Base-by-base conservation (phyloP, 495 filamentous ascomycete genomes). In the Talaromyces trachyspermus region DNA sequence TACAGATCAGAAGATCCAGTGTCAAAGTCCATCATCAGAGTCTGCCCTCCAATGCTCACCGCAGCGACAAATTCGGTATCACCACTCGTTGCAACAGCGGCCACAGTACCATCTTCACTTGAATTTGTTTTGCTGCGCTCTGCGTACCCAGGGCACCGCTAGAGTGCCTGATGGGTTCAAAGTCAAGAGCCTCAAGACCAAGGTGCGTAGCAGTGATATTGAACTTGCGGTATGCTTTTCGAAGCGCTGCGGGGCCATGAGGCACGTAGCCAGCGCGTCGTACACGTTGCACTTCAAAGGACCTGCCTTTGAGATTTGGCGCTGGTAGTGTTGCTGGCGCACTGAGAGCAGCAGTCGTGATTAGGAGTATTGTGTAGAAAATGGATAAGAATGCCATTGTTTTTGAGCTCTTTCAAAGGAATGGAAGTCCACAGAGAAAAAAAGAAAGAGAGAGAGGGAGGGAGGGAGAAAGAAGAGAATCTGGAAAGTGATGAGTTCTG, bases 1-100 rank as follows among this genome's bases (percentile, higher is more conserved):
- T 79, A 88, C 67, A 95, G 68, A 61, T 92, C 88, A 12, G 88
- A 77, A 4, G 84, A 89, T 44, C 88, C 88, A 14, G 86, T 86
- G 61, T 95, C 88, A 60, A 95, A 87, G 55, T 89, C 79, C 58
- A 95, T 69, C 51, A 81, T 79, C 47, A 92, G 50, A 5, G 69
- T 77, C 60, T 91, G 85, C 2, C 80, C 83, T 35, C 88, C 88
- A 55, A 95, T 79, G 5, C 56, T 71, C 25, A 89, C 81, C 0
- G 82, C 80, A 12, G 80, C 77, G 11, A 91, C 69, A 54, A 87
- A 95, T 44, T 87, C 80, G 17, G 76, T 69, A 46, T 84, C 83
- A 39, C 77, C 72, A 36, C 69, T 53, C 35, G 80, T 79, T 3
- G 83, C 83, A 10, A 69, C 75, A 6, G 82, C 79, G 19, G 70